Evolutionary conservation across 2,329 filamentous ascomycete species (phyloP).

Genomic region (Nigrograna mackinnonii): DNA sequence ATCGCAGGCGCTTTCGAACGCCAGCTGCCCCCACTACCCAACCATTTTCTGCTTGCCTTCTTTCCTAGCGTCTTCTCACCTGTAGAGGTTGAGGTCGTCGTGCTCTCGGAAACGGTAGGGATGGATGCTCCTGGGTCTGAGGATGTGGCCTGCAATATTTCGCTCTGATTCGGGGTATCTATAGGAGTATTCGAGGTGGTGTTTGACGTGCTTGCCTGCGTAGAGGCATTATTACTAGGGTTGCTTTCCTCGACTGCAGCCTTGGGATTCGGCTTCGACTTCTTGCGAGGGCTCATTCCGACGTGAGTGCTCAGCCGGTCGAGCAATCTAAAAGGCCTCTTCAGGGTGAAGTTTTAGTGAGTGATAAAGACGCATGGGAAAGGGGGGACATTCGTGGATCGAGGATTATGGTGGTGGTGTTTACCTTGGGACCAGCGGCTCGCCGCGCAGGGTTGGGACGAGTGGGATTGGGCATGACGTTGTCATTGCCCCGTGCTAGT

Average conservation of each 20-base stretch:
- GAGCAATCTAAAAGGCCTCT: conserved; percentile 23
- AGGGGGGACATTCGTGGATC: too few relatives aligned
- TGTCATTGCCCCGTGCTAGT: too few relatives aligned
- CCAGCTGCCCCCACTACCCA: conserved; percentile 48
- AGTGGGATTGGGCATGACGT: neutral
- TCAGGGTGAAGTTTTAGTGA: too few relatives aligned
- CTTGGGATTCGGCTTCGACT: conserved; percentile 42
- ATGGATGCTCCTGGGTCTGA: too few relatives aligned
- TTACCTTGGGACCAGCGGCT: conserved; percentile 16
- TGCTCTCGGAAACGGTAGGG: conserved; percentile 11
- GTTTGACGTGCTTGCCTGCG: conserved; percentile 14
- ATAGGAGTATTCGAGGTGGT: conserved; percentile 14
- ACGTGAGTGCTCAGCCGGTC: conserved; percentile 9
- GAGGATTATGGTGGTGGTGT: conserved; percentile 6
- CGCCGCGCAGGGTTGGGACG: neutral
- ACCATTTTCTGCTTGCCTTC: conserved; percentile 44
- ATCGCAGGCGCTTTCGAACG: conserved; percentile 50
- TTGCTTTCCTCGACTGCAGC: conserved; percentile 26
- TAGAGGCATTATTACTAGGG: too few relatives aligned
- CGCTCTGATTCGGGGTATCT: conserved; percentile 12
- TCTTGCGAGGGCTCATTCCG: conserved; percentile 46
- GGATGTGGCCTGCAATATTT: conserved; percentile 15
- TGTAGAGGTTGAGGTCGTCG: conserved; percentile 7
- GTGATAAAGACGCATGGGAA: too few relatives aligned
- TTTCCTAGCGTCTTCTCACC: conserved; percentile 21